Evolutionary conservation across 352 stramenopile genomes (phyloP), one percentile per base, ranked within the genome.

Genomic region (Pythium volutum): DNA sequence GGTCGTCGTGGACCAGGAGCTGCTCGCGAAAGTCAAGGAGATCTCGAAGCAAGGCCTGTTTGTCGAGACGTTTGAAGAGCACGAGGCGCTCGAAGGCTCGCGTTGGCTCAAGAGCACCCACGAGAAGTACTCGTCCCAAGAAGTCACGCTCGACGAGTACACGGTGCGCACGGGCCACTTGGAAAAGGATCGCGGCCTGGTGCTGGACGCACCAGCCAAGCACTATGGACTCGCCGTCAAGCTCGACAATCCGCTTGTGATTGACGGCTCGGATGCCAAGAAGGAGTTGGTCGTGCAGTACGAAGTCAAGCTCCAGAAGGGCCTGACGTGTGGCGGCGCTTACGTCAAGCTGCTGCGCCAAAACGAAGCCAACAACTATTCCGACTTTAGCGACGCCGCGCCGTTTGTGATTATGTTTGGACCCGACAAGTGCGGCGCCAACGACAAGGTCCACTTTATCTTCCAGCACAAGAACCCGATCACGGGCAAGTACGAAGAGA

Each of bases 391-490:
- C 52, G 84, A 97, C 66, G 62, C 76, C 29, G 93, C 89, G 47
- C 93, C 91, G 27, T 98, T 97, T 62, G 83, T 89, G 55, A 87
- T 98, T 73, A 98, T 98, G 95, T 98, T 98, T 73, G 95, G 95
- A 0, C 95, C 95, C 1, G 95, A 98, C 71, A 96, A 96, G 61
- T 98, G 95, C 67, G 94, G 94, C 39, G 67, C 75, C 14, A 98
- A 75, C 66, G 93, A 98, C 71, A 98, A 98, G 67, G 84, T 97
- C 57, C 95, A 98, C 59, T 91, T 98, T 27, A 98, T 98, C 60
- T 92, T 98, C 68, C 85, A 96, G 68, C 89, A 98, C 77, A 77
- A 96, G 71, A 98, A 98, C 78, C 94, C 93, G 1, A 49, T 96
- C 23, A 96, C 89, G 7, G 68, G 79, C n/a, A 68, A 88, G 71